These are phyloP conservation scores for Somion occarium DNA, from an alignment of 1,284 basidiomycete genomes.

Conservation along the genomic window DNA sequence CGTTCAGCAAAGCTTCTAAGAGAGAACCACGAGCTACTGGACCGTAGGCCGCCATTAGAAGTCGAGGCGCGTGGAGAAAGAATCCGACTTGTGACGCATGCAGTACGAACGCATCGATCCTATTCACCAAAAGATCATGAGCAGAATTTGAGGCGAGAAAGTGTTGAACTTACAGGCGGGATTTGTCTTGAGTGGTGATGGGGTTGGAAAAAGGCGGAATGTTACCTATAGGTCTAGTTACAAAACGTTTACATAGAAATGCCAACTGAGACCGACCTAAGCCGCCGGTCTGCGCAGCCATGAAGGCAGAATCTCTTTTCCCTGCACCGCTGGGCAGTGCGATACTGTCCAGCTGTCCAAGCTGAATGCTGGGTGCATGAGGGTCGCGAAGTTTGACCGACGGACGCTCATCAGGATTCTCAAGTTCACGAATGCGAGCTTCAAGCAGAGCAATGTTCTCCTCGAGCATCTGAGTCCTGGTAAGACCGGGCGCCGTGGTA, in stretches of 20 bases:
- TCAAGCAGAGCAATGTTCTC: slow-evolving; percentile 27
- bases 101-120: slow-evolving; percentile 20
- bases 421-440: slow-evolving; percentile 24
- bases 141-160: background rate
- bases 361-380: background rate
- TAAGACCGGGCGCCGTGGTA: slow-evolving; percentile 20
- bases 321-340: background rate
- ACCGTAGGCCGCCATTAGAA: slow-evolving; percentile 16
- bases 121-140: slow-evolving; percentile 4
- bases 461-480: slow-evolving; percentile 24
- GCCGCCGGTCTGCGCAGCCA: background rate
- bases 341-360: background rate
- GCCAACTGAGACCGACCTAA: background rate
- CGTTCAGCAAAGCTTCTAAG: slow-evolving; percentile 41
- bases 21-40: slow-evolving; percentile 21
- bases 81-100: slow-evolving; percentile 23
- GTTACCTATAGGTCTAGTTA: background rate
- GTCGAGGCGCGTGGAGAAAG: slow-evolving; percentile 41
- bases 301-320: background rate
- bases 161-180: slow-evolving; percentile 7
- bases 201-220: background rate
- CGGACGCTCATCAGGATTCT: slow-evolving; percentile 18
- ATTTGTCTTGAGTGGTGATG: slow-evolving; percentile 1
- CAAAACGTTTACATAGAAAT: background rate
- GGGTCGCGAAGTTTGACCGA: slow-evolving; percentile 14